Conservation (phyloP, 805 yeast genomes). For the Barnettozyma populi region DNA sequence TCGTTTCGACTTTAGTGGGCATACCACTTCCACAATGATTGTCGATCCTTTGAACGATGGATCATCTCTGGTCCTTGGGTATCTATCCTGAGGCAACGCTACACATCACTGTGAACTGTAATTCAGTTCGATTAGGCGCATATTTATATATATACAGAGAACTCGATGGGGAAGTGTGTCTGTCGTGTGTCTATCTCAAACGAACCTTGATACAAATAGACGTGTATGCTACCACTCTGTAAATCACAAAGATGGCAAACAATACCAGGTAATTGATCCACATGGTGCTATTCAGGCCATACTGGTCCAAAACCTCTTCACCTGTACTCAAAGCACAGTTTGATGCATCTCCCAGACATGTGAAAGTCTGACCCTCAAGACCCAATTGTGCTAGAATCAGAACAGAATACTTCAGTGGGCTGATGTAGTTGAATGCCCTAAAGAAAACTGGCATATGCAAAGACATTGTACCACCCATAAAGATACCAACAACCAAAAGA, state of each 20-base stretch:
- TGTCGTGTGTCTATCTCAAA: background rate
- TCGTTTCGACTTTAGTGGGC: background rate
- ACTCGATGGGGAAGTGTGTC: background rate
- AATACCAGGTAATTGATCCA: constrained; percentile 18
- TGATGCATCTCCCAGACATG: constrained; percentile 41
- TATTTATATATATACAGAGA: no score
- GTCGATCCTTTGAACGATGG: no score
- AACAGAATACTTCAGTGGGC: constrained; percentile 68
- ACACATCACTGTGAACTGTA: no score
- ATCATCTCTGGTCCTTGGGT: no score
- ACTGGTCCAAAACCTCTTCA: constrained; percentile 47
- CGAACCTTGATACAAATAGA: constrained; percentile 5
- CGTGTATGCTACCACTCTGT: constrained; percentile 13
- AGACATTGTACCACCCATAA: constrained; percentile 81
- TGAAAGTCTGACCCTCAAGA: constrained; percentile 43
- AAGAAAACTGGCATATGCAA: constrained; percentile 64
- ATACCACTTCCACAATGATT: background rate
- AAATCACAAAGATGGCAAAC: constrained; percentile 13
- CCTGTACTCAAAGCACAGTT: constrained; percentile 50
- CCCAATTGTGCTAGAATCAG: constrained; percentile 55
- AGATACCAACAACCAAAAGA: constrained; percentile 58
- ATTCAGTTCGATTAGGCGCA: no score
- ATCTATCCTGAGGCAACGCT: no score
- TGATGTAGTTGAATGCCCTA: constrained; percentile 61
- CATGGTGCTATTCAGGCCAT: constrained; percentile 31